Evolutionary conservation across 805 yeast genomes (phyloP).

Genomic region (Candida boidinii): DNA sequence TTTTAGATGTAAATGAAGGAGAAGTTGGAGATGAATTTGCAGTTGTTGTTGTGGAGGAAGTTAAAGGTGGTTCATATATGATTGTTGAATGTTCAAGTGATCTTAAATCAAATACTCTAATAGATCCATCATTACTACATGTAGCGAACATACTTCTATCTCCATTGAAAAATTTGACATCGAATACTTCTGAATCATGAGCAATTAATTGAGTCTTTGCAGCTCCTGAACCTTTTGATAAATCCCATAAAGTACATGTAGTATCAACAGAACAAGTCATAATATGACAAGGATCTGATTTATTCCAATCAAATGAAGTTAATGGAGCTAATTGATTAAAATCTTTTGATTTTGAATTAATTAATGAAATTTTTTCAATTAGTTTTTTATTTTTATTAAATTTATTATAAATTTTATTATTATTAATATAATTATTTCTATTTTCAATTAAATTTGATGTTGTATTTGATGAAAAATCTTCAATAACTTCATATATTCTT

Average conservation of each 20-base stretch:
- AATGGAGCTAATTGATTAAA: constrained; percentile 70
- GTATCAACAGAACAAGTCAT: constrained; percentile 91
- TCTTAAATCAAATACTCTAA: constrained; percentile 84
- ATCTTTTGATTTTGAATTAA: constrained; percentile 33
- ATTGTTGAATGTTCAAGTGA: constrained; percentile 90
- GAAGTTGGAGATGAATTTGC: not conserved
- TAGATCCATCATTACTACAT: constrained; percentile 93
- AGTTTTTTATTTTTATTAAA: constrained; percentile 8
- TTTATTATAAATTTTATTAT: constrained; percentile 1
- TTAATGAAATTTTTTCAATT: constrained; percentile 32
- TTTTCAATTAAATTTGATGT: not conserved
- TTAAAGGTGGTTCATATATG: constrained; percentile 64
- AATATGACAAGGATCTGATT: constrained; percentile 54
- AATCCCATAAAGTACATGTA: constrained; percentile 95
- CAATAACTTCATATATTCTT: constrained; percentile 33
- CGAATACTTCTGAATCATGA: constrained; percentile 92
- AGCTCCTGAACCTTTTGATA: constrained; percentile 45
- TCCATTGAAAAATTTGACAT: constrained; percentile 74
- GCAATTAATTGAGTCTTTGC: constrained; percentile 94
- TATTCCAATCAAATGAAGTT: constrained; percentile 92
- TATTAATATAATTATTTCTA: not conserved
- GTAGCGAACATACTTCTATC: constrained; percentile 77
- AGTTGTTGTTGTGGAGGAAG: constrained; percentile 5
- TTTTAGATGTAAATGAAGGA: not conserved
- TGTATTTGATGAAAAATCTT: constrained; percentile 2